Base-by-base conservation (phyloP, 179 eudicot species). In the Spinacia oleracea region DNA sequence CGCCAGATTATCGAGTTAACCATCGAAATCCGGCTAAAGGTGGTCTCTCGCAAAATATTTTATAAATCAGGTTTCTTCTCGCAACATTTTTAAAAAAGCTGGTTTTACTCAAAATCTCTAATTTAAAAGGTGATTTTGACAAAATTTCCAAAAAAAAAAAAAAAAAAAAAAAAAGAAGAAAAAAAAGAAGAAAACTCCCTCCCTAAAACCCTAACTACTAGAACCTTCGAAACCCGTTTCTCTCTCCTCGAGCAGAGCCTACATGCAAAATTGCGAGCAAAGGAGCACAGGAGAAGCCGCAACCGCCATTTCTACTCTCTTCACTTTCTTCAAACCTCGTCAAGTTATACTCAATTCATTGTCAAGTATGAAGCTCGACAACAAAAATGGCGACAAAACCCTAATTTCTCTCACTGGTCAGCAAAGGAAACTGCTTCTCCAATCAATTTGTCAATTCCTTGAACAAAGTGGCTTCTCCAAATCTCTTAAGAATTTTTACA, bases 401-500 rank as follows among this genome's bases (percentile, higher is more conserved):
- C 43, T 68, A 43, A 5, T 5, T 16, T 50, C 71, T 25, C 76
- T 85, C 14, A 64, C 74, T 75, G 34, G 78, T 23, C 73, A 89
- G 6, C 80, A 86, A 29, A 80, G 83, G 71, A 65, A 75, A 70
- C 56, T 68, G 75, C 87, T 90, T 72, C 78, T 81, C 27, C 83
- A 83, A 27, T 86, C 90, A 2, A 80, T 90, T 35, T 78, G 88
- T 59, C 79, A 71, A 21, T 90, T 85, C 78, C 87, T 90, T 27
- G 82, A 89, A 8, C 73, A 35, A 60, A 86, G 82, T 72, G 87
- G 87, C 27, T 85, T 87, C 79, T 68, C 86, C 73, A 90, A 84
- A 85, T 77, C 89, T 51, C 90, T 89, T 51, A 87, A 87, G 56
- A 81, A 88, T 4, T 82, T 90, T 71, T 82, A 67, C 67, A 74